Evolutionary conservation across 805 yeast species (phyloP).

Genomic region (Grigorovia transvaalensis): DNA sequence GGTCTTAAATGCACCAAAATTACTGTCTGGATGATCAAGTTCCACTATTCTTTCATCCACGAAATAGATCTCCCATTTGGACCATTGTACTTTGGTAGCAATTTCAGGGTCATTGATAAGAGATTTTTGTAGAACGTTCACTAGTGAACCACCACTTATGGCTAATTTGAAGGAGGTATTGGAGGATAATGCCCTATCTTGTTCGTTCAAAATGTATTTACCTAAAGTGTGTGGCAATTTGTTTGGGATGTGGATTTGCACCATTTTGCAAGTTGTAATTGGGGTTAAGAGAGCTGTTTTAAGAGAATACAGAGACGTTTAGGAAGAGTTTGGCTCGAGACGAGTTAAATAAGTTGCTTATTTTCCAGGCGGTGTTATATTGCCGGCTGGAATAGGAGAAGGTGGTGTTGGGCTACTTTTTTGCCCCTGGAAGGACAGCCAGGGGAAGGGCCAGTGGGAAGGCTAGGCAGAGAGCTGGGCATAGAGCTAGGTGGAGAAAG

Average conservation of each 20-base stretch:
- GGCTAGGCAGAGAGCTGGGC: too few species aligned
- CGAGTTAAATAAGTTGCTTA: background rate
- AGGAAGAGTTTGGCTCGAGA: background rate
- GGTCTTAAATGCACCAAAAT: slow-evolving; percentile 67
- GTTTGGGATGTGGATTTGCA: slow-evolving; percentile 5
- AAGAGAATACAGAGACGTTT: too few species aligned
- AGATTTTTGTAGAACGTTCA: slow-evolving; percentile 55
- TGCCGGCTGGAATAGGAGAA: background rate
- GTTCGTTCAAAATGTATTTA: slow-evolving; percentile 46
- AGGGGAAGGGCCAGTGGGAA: too few species aligned
- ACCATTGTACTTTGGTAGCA: slow-evolving; percentile 46
- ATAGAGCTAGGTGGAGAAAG: too few species aligned
- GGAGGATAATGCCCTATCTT: slow-evolving; percentile 44
- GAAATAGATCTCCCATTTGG: slow-evolving; percentile 71
- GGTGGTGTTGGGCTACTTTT: background rate
- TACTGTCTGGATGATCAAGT: slow-evolving; percentile 71
- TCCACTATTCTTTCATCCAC: slow-evolving; percentile 90
- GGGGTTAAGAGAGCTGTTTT: too few species aligned
- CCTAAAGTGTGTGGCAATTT: slow-evolving; percentile 64
- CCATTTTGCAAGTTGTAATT: background rate
- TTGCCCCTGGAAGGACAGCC: too few species aligned
- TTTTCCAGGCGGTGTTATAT: background rate
- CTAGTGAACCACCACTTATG: slow-evolving; percentile 84
- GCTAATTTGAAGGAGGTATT: slow-evolving; percentile 55
- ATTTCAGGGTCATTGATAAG: slow-evolving; percentile 47